These are phyloP conservation scores for Spatholobus suberectus DNA, from an alignment of 306 rosid genomes.

Conservation along the genomic window DNA sequence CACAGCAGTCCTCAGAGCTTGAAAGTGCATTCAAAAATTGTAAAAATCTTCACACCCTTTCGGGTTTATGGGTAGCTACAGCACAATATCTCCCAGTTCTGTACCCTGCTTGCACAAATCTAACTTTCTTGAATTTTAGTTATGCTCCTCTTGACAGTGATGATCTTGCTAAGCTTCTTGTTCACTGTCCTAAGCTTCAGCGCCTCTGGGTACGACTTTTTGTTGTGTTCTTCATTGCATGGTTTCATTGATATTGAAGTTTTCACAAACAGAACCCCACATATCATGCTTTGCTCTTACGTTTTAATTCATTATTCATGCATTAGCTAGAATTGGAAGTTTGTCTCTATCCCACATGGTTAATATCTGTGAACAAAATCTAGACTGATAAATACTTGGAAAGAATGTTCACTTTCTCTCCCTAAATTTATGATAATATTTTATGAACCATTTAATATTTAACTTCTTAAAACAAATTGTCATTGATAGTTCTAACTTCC, in stretches of 20 bases:
- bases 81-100: conserved; percentile 67
- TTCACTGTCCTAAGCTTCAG: conserved; percentile 68
- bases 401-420: neutral
- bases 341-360: conserved; percentile 1
- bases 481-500: conserved; percentile 5
- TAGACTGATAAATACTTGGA: conserved; percentile 2
- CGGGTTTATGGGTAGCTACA: conserved; percentile 75
- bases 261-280: conserved; percentile 16
- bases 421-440: neutral
- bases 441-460: neutral
- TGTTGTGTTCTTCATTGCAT: conserved; percentile 16
- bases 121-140: conserved; percentile 82
- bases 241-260: conserved; percentile 6
- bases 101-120: conserved; percentile 66
- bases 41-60: conserved; percentile 69
- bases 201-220: conserved; percentile 73
- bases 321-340: neutral
- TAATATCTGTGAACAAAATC: neutral
- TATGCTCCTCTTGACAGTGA: conserved; percentile 63
- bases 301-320: conserved; percentile 24
- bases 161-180: conserved; percentile 67
- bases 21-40: conserved; percentile 67
- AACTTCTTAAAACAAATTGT: neutral
- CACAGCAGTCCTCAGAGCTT: conserved; percentile 62
- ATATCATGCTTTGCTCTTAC: conserved; percentile 10